A percentile compares a stretch with the other conserved stretches of the same genome.
phyloP scores from a whole-genome alignment of 352 stramenopile genomes.

The Phytophthora ramorum region DNA sequence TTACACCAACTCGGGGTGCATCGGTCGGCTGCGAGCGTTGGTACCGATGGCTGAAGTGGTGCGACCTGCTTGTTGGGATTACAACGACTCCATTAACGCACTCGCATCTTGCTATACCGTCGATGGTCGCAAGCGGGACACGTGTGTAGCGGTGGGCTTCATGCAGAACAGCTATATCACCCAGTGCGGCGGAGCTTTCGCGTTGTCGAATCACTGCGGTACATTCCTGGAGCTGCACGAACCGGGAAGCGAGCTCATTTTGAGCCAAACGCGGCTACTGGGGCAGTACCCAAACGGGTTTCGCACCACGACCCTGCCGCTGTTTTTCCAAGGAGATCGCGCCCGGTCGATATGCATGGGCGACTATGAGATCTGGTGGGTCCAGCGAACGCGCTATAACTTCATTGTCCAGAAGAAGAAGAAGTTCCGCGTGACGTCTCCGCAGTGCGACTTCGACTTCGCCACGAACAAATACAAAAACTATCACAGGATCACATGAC shows the following conservation, averaged over 20 bases:
- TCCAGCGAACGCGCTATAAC: constrained; percentile 81
- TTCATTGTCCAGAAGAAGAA: constrained; percentile 89
- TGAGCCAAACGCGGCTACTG: constrained; percentile 75
- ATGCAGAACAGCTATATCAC: constrained; percentile 84
- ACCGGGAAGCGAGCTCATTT: constrained; percentile 61
- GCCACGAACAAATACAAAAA: constrained; percentile 83
- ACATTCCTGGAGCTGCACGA: constrained; percentile 89
- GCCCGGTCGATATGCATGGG: constrained; percentile 71
- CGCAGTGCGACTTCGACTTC: constrained; percentile 83
- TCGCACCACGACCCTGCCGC: constrained; percentile 72
- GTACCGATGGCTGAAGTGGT: constrained; percentile 54
- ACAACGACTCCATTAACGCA: constrained; percentile 80
- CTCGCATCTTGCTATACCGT: constrained; percentile 63
- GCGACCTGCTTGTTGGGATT: constrained; percentile 84
- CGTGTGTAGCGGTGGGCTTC: constrained; percentile 82
- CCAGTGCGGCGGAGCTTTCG: constrained; percentile 73
- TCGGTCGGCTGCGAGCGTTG: constrained; percentile 57
- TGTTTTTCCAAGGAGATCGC: constrained; percentile 74
- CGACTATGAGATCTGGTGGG: constrained; percentile 90
- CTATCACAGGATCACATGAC: constrained; percentile 51
- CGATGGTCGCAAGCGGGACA: constrained; percentile 61
- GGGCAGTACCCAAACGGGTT: constrained; percentile 80
- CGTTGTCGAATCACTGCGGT: constrained; percentile 80
- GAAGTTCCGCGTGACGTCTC: constrained; percentile 61
- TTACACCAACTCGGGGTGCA: constrained; percentile 63